Conservation (phyloP, 2,329 filamentous ascomycete species). For the Aspergillus luchuensis region DNA sequence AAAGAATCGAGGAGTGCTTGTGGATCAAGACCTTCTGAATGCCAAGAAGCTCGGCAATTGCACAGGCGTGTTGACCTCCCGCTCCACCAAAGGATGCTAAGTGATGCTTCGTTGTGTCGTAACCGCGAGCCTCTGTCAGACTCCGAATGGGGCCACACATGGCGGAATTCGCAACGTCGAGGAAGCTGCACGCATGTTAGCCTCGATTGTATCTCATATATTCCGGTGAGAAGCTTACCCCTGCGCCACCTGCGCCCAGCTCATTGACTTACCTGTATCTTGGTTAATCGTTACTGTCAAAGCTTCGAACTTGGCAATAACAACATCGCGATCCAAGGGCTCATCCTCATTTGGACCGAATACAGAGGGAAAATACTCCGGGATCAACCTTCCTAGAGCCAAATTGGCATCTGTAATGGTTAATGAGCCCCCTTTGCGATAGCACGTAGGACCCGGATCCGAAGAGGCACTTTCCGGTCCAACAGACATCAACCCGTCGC, state of each 20-base stretch:
- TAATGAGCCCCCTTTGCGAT: slow-evolving; percentile 82
- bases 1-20: slow-evolving; percentile 83
- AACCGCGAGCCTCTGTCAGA: slow-evolving; percentile 86
- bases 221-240: not conserved
- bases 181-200: slow-evolving; percentile 65
- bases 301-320: slow-evolving; percentile 69
- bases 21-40: slow-evolving; percentile 83
- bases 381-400: slow-evolving; percentile 77
- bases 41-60: slow-evolving; percentile 78
- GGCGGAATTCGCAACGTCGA: slow-evolving; percentile 88
- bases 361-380: slow-evolving; percentile 83
- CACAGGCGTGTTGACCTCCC: slow-evolving; percentile 88
- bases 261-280: slow-evolving; percentile 61
- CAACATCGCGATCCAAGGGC: slow-evolving; percentile 71
- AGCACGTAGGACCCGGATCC: slow-evolving; percentile 86
- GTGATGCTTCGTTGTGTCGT: slow-evolving; percentile 82
- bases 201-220: not conserved
- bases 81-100: slow-evolving; percentile 87
- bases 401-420: slow-evolving; percentile 92
- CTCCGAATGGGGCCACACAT: slow-evolving; percentile 77
- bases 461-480: slow-evolving; percentile 87
- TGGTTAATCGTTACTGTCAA: slow-evolving; percentile 75
- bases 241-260: slow-evolving; percentile 73
- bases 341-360: not conserved
- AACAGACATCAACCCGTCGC: slow-evolving; percentile 83